Evolutionary conservation across 176 grass and related monocot species (phyloP).

Genomic region (Zoysia pacifica): DNA sequence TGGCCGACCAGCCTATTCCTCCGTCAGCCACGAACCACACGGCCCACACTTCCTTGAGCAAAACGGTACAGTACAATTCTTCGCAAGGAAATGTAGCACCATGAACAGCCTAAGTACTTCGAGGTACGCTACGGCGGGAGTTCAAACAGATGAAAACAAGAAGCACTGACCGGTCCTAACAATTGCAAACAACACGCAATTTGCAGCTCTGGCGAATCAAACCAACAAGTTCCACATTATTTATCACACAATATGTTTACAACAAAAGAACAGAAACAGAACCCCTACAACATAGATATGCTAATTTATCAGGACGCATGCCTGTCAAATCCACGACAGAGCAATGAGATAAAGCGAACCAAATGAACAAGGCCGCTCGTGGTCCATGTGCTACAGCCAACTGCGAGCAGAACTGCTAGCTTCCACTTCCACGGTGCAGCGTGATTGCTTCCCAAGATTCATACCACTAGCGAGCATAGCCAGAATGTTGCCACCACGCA

Average conservation of each 20-base stretch:
- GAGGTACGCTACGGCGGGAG: neutral
- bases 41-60: no score
- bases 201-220: neutral
- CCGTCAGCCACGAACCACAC: no score
- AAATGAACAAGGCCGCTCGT: neutral
- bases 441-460: neutral
- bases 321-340: neutral
- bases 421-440: neutral
- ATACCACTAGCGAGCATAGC: conserved; percentile 37
- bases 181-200: neutral
- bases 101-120: neutral
- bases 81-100: no score
- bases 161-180: neutral
- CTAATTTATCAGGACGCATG: conserved; percentile 8
- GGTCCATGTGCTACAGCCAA: conserved; percentile 32
- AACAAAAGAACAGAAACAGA: conserved; percentile 12
- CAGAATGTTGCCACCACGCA: conserved; percentile 53
- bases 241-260: conserved; percentile 26
- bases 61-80: no score
- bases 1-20: neutral
- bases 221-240: conserved; percentile 22
- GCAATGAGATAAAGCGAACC: neutral
- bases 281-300: neutral
- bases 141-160: neutral
- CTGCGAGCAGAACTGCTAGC: neutral